A percentile compares a stretch with the other conserved stretches of the same genome.
Conservation (phyloP, 2,329 filamentous ascomycete genomes). For the Herpotrichia juniperi region DNA sequence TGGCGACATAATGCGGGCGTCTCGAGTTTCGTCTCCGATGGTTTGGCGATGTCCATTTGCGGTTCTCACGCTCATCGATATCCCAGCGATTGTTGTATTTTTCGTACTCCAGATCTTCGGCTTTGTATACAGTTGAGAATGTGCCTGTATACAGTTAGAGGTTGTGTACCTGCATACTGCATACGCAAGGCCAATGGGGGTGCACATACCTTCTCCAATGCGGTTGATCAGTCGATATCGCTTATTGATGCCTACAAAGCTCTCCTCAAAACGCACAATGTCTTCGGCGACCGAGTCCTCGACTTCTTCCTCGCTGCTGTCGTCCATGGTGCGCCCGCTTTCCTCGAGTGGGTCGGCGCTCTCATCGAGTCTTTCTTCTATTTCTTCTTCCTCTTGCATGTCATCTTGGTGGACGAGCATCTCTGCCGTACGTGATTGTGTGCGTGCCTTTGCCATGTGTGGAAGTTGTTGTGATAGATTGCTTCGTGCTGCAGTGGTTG, state of each 20-base stretch:
- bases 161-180: constrained; percentile 17
- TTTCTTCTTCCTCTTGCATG: constrained; percentile 43
- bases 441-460: constrained; percentile 41
- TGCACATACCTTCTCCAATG: constrained; percentile 83
- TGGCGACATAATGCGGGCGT: constrained; percentile 80
- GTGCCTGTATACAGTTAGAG: constrained; percentile 66
- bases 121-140: constrained; percentile 99
- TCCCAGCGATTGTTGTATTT: constrained; percentile 89
- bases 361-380: constrained; percentile 52
- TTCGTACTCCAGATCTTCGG: constrained; percentile 88
- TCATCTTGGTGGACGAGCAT: constrained; percentile 37
- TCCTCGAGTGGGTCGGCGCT: constrained; percentile 57
- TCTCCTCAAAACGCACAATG: constrained; percentile 82
- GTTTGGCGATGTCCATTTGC: constrained; percentile 74
- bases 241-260: constrained; percentile 82
- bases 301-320: constrained; percentile 61
- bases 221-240: constrained; percentile 92
- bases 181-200: constrained; percentile 29
- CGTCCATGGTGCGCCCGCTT: constrained; percentile 54
- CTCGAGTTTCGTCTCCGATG: constrained; percentile 59
- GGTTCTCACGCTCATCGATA: constrained; percentile 66
- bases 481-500: no score
- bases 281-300: constrained; percentile 78
- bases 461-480: constrained; percentile 11
- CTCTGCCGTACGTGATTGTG: constrained; percentile 30